These are phyloP conservation scores for Rhodotorula toruloides DNA, from an alignment of 768 basidiomycete species.

Conservation along the genomic window DNA sequence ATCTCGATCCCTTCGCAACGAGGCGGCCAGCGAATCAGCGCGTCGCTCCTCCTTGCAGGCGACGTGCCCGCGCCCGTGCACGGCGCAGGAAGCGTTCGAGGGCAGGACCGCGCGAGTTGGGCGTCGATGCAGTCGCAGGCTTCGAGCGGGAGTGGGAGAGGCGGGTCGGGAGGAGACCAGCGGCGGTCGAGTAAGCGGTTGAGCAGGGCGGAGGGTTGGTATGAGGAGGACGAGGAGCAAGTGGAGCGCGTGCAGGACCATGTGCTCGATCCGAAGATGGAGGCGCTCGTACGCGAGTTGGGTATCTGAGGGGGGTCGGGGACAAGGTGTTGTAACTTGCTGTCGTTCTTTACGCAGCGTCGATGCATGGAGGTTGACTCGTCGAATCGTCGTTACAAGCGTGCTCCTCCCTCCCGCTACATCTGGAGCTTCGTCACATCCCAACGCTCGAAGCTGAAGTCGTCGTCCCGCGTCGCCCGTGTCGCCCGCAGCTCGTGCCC, in stretches of 20 bases:
- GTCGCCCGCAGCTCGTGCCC: no score
- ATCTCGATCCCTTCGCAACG: conserved; percentile 5
- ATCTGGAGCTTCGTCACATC: no score
- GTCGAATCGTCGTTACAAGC: no score
- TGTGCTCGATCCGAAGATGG: conserved; percentile 19
- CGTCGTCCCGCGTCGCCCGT: no score
- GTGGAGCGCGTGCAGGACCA: no score
- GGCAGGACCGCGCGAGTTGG: neutral
- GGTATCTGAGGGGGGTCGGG: conserved; percentile 4
- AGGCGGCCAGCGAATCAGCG: conserved; percentile 3
- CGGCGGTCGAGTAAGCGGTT: neutral
- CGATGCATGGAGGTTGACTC: no score
- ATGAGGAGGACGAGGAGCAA: neutral
- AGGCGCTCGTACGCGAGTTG: conserved; percentile 6
- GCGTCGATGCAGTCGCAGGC: neutral
- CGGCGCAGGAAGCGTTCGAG: neutral
- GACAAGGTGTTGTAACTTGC: no score
- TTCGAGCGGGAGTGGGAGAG: no score
- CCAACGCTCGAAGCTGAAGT: no score
- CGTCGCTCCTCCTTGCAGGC: neutral
- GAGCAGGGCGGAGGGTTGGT: neutral
- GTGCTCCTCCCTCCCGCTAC: no score
- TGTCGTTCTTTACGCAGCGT: no score
- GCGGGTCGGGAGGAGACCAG: neutral
- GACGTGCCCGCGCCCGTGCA: neutral